Conservation (phyloP, 495 filamentous ascomycete genomes). For the Margaritispora aquatica region DNA sequence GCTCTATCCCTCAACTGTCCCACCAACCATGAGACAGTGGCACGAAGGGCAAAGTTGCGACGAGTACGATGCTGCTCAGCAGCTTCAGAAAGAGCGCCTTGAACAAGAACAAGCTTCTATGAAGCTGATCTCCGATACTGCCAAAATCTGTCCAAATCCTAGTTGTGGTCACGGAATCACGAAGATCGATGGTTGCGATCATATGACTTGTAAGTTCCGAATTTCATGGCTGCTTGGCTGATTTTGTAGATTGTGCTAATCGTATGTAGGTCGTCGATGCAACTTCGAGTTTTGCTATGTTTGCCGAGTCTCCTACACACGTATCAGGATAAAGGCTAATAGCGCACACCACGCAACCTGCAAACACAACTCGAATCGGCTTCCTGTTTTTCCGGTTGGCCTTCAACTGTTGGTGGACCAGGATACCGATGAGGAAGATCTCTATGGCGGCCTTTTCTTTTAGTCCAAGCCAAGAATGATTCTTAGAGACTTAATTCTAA, state of each 20-base stretch:
- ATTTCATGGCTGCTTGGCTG: neutral
- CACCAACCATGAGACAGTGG: conserved; percentile 2
- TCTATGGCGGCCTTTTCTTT: neutral
- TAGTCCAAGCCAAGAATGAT: too few relatives aligned
- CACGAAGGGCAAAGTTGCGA: conserved; percentile 14
- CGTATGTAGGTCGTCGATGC: neutral
- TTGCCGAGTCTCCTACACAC: conserved; percentile 1
- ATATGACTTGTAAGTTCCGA: conserved; percentile 18
- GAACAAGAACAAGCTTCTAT: conserved; percentile 1
- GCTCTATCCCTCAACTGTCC: neutral
- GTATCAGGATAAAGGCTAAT: conserved; percentile 2
- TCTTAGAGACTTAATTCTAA: too few relatives aligned
- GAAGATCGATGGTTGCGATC: conserved; percentile 20
- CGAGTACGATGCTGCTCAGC: conserved; percentile 1
- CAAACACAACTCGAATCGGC: conserved; percentile 13
- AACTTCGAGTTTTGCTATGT: conserved; percentile 9
- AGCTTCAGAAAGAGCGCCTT: neutral
- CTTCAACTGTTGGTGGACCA: too few relatives aligned
- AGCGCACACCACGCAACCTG: neutral
- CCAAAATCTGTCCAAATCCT: conserved; percentile 8
- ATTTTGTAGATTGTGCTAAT: neutral
- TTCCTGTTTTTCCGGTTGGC: neutral
- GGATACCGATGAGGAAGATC: too few relatives aligned
- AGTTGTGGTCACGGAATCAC: conserved; percentile 3
- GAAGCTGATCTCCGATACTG: neutral